These are phyloP conservation scores for Botrytis fabae DNA, from an alignment of 2,329 filamentous ascomycete species.

Conservation along the genomic window DNA sequence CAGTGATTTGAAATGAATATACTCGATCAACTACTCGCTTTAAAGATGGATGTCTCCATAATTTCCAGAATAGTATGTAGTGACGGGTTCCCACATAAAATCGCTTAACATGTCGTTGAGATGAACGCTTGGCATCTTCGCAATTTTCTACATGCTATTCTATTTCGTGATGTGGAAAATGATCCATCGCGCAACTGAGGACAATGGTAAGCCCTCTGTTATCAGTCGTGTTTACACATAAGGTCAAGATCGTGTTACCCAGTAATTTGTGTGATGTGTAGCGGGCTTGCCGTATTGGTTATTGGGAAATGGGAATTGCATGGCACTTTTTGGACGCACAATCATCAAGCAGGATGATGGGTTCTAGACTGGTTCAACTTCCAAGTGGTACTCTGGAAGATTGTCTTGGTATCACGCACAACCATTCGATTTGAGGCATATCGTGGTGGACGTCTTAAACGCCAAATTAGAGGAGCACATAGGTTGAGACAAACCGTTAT, in stretches of 20 bases:
- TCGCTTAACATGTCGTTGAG: background rate
- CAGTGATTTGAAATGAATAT: background rate
- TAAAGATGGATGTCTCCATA: background rate
- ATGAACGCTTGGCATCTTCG: background rate
- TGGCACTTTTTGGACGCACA: background rate
- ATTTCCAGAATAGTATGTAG: background rate
- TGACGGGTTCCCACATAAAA: background rate
- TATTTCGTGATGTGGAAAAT: background rate
- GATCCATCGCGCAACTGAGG: background rate
- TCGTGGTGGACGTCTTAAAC: background rate
- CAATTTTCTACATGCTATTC: background rate
- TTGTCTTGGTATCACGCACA: background rate
- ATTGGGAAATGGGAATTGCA: background rate
- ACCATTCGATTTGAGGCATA: background rate
- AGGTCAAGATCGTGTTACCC: background rate
- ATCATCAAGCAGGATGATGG: background rate
- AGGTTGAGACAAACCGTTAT: rapidly evolving
- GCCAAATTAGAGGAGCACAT: background rate
- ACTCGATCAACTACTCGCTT: background rate
- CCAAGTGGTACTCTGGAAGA: background rate
- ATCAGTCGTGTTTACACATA: background rate
- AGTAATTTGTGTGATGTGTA: background rate
- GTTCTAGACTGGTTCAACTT: background rate
- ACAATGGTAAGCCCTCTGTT: background rate
- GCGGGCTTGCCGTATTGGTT: background rate